Base-by-base conservation (phyloP, 1,284 basidiomycete species). In the Schizophyllum amplum region DNA sequence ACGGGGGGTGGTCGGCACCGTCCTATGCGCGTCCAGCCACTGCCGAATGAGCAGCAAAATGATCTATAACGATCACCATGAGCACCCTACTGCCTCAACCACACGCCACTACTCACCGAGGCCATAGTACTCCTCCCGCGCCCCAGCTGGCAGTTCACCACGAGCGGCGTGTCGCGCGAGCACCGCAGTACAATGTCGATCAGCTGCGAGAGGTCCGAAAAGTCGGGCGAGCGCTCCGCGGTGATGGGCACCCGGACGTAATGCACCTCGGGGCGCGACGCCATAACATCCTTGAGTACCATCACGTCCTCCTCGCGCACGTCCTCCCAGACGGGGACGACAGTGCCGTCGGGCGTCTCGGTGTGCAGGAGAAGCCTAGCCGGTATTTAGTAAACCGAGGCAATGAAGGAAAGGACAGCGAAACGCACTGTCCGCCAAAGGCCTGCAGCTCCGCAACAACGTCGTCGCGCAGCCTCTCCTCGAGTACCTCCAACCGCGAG, bases 61-160 rank as follows among this genome's bases (percentile, higher is more conserved):
- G 52, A 95, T 80, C 87, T 90, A 61, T 5, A 25, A 48, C n/a
- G 20, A 21, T 17, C 53, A 46, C n/a, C 11, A n/a, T 46, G 11
- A 46, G 42, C 42, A 26, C 6, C 5, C 56, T 24, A n/a, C 22
- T 15, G 49, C 15, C 9, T 22, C 11, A 21, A 9, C 20, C 9
- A 52, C 20, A 5, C 20, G 15, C 7, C 5, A 53, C 20, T n/a
- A 67, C 83, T 63, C 58, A 89, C 90, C 5, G 94, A 90, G 17
- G 94, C 87, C 61, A 95, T 75, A 0, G 95, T 97, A 60, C 92
- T 94, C 64, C 97, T 80, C n/a, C 96, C 96, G 27, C 94, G 78
- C 3, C 96, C 96, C 3, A 99, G 82, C 71, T 99, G 97, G 67
- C 95, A 97, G 68, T 99, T 99, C 55, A 99, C 82, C 23, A 99